These are phyloP conservation scores for Boechera divaricarpa DNA, from an alignment of 345 rosid species.

Conservation along the genomic window DNA sequence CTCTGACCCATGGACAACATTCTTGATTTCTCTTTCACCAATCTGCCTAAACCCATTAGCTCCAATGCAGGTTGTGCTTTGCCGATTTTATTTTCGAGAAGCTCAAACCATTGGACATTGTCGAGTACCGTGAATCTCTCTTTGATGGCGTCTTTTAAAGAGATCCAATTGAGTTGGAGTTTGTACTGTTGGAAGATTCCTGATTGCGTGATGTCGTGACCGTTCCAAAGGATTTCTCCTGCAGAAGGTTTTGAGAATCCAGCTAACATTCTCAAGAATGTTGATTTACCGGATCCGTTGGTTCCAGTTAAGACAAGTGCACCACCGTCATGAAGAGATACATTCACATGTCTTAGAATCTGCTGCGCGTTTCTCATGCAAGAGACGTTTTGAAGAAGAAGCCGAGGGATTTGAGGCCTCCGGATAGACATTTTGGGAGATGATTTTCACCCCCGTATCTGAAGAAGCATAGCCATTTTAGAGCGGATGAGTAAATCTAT, in stretches of 20 bases:
- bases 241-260: conserved; percentile 88
- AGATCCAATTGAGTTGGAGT: conserved; percentile 90
- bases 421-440: conserved; percentile 55
- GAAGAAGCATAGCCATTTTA: conserved; percentile 10
- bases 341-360: conserved; percentile 69
- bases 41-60: conserved; percentile 85
- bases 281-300: conserved; percentile 83
- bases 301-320: conserved; percentile 80
- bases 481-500: conserved; percentile 7
- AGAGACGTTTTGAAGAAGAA: conserved; percentile 83
- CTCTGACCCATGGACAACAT: conserved; percentile 94
- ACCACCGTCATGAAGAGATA: conserved; percentile 79
- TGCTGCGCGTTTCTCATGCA: conserved; percentile 96
- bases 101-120: conserved; percentile 87
- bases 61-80: conserved; percentile 77
- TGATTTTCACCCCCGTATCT: neutral
- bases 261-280: conserved; percentile 83
- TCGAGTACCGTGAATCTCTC: conserved; percentile 72
- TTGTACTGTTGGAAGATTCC: conserved; percentile 92
- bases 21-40: conserved; percentile 78
- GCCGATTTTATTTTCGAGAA: conserved; percentile 77
- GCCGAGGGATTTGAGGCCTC: conserved; percentile 68
- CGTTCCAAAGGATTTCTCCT: conserved; percentile 91
- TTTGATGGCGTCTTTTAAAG: conserved; percentile 79
- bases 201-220: conserved; percentile 73